Conservation (phyloP, 768 basidiomycete species). For the Cystofilobasidium capitatum region DNA sequence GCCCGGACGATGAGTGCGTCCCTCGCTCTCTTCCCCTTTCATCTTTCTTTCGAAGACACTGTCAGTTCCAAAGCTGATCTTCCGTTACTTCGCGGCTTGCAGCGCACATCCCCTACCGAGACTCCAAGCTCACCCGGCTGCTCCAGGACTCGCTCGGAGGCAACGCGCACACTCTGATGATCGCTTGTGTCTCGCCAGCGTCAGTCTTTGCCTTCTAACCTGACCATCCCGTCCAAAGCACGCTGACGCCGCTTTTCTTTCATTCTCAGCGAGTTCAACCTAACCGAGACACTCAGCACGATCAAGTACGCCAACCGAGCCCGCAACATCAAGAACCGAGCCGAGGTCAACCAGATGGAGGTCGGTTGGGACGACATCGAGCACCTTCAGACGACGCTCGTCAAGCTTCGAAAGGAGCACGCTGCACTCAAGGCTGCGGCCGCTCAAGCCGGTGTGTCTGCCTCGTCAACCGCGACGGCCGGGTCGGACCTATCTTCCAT, state of each 20-base stretch:
- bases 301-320: slow-evolving; percentile 96
- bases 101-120: slow-evolving; percentile 88
- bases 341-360: slow-evolving; percentile 83
- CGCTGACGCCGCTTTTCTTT: background rate
- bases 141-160: slow-evolving; percentile 95
- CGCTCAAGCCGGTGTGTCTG: slow-evolving; percentile 25
- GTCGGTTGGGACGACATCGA: slow-evolving; percentile 98
- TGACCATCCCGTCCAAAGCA: background rate
- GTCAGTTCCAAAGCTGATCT: background rate
- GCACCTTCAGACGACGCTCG: slow-evolving; percentile 77
- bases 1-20: slow-evolving; percentile 58
- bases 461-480: slow-evolving; percentile 30
- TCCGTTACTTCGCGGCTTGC: too few species aligned
- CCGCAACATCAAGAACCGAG: slow-evolving; percentile 91
- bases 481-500: slow-evolving; percentile 20
- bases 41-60: background rate
- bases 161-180: slow-evolving; percentile 96
- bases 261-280: slow-evolving; percentile 79
- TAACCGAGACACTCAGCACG: slow-evolving; percentile 66
- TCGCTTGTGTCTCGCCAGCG: slow-evolving; percentile 73
- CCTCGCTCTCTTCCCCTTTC: background rate
- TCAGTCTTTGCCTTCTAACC: background rate
- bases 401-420: slow-evolving; percentile 76
- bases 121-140: slow-evolving; percentile 92
- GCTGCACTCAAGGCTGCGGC: slow-evolving; percentile 67